Evolutionary conservation across 2,329 filamentous ascomycete species (phyloP).

Genomic region (Rachicladosporium sp.): DNA sequence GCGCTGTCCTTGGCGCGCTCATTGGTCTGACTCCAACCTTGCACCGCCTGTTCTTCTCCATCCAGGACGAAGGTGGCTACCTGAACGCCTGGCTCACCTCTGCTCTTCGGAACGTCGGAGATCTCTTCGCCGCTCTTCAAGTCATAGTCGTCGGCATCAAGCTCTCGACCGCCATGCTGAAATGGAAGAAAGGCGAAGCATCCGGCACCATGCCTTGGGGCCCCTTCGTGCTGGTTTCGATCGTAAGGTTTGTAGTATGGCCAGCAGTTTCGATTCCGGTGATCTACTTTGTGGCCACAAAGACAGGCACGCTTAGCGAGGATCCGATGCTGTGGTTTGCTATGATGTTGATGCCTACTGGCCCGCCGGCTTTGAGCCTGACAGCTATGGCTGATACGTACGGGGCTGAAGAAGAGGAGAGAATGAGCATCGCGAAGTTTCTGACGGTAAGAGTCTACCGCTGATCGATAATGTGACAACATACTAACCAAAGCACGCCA

Average conservation of each 20-base stretch:
- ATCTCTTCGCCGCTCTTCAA: slow-evolving; percentile 52
- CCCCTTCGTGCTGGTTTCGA: slow-evolving; percentile 40
- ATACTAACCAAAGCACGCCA: slow-evolving; percentile 9
- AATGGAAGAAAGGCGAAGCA: slow-evolving; percentile 32
- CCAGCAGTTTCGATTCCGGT: slow-evolving; percentile 37
- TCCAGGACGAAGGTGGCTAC: slow-evolving; percentile 46
- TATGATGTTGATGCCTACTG: slow-evolving; percentile 48
- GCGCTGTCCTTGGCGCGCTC: slow-evolving; percentile 45
- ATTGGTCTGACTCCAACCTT: slow-evolving; percentile 49
- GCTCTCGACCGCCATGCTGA: slow-evolving; percentile 42
- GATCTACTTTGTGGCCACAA: slow-evolving; percentile 43
- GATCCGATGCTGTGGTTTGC: slow-evolving; percentile 57
- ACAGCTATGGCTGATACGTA: slow-evolving; percentile 40
- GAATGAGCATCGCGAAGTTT: slow-evolving; percentile 43
- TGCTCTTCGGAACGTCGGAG: slow-evolving; percentile 48
- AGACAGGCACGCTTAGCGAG: slow-evolving; percentile 37
- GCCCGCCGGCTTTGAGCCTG: slow-evolving; percentile 43
- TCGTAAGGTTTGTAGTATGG: slow-evolving; percentile 50
- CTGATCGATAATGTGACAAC: not conserved
- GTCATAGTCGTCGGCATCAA: slow-evolving; percentile 57
- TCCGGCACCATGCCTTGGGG: slow-evolving; percentile 35
- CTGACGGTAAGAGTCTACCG: slow-evolving; percentile 29
- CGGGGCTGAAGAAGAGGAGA: slow-evolving; percentile 33
- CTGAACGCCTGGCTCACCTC: slow-evolving; percentile 55
- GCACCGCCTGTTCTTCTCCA: slow-evolving; percentile 50